Conservation (phyloP, 148 eudicot genomes). For the Rheum nobile region DNA sequence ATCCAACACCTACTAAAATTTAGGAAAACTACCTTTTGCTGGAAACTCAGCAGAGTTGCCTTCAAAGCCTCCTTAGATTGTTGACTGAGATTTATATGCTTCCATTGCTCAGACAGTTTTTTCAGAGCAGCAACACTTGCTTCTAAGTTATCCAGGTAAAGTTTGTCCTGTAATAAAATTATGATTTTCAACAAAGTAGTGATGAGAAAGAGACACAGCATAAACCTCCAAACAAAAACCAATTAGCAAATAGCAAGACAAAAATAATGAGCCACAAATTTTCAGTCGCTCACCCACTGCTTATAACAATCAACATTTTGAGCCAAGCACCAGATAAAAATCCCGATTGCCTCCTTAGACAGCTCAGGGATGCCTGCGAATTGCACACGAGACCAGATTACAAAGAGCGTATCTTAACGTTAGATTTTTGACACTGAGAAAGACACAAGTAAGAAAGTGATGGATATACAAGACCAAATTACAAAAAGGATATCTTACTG, state of each 20-base stretch:
- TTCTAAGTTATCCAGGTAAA: slow-evolving; percentile 50
- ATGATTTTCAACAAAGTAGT: slow-evolving; percentile 6
- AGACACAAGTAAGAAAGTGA: too few relatives aligned
- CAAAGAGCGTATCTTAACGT: too few relatives aligned
- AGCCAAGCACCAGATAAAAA: slow-evolving; percentile 47
- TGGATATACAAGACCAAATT: background rate
- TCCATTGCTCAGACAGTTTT: slow-evolving; percentile 44
- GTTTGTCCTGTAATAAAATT: slow-evolving; percentile 35
- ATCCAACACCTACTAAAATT: background rate
- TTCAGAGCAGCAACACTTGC: slow-evolving; percentile 47
- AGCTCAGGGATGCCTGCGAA: slow-evolving; percentile 51
- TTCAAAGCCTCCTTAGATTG: slow-evolving; percentile 33
- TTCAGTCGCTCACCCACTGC: slow-evolving; percentile 57
- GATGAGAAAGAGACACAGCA: background rate
- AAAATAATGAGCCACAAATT: background rate
- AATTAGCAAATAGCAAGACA: background rate
- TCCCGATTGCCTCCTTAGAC: slow-evolving; percentile 46
- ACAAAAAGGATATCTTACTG: background rate
- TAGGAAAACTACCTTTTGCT: slow-evolving; percentile 31
- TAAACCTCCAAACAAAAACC: background rate
- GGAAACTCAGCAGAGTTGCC: slow-evolving; percentile 49
- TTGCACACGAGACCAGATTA: too few relatives aligned
- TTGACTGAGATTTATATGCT: slow-evolving; percentile 25
- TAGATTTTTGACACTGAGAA: too few relatives aligned
- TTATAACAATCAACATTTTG: slow-evolving; percentile 50